Base-by-base conservation (phyloP, 148 eudicot genomes). In the Rhododendron mucronatum region DNA sequence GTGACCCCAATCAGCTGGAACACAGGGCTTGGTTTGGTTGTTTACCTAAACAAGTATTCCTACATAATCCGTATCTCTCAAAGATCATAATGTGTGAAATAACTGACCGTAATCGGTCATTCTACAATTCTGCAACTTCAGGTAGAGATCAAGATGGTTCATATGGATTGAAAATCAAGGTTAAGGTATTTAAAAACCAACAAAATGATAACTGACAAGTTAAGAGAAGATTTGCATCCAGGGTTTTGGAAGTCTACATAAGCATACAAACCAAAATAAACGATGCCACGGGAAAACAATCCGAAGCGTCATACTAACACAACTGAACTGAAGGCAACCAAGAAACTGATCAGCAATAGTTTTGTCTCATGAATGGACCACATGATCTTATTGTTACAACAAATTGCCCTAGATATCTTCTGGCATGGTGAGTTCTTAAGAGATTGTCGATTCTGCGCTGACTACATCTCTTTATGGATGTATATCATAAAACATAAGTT, bases 131-230 rank as follows among this genome's bases (percentile, higher is more conserved):
- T 26, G 48, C 28, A 80, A 80, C 48, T 20, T 80, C n/a, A 80
- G 12, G n/a, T 80, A 39, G 55, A 80, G 55, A 80, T 21, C 61
- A 80, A 80, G 48, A 80, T 80, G 57, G 80, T 41, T 76, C 80
- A 76, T 39, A 39, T 18, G 7, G 21, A 13, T 10, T 12, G 20
- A 80, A 14, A 80, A 80, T 80, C 55, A n/a, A 23, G 23, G 37
- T 7, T 80, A 41, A 80, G 57, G 57, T 3, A 11, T 28, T 10
- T 6, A 35, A 13, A 80, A 26, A 80, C 61, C 21, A 28, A 26
- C 9, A 13, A 33, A 80, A 41, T 80, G 53, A 50, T 23, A 80
- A 80, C 61, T 80, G n/a, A 80, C n/a, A 50, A 3, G 23, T 80
- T 15, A 80, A 41, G 61, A 80, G 65, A 53, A 80, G 83, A 53